Conservation (phyloP, 768 basidiomycete species). For the Leccinum longicurvipes region DNA sequence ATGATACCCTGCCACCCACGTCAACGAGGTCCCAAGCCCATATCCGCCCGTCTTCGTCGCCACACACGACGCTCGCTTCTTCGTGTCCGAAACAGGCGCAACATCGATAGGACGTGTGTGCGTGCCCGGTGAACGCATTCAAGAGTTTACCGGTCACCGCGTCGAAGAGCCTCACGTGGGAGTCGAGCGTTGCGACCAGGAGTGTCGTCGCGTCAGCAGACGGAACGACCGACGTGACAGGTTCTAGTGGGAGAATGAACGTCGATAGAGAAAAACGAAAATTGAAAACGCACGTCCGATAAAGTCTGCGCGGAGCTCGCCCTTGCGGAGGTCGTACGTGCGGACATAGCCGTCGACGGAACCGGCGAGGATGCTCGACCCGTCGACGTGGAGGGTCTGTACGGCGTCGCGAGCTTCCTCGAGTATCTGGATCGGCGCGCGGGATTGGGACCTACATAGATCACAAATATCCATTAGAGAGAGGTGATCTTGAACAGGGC, state of each 20-base stretch:
- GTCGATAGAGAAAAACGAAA: background rate
- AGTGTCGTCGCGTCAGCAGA: slow-evolving; percentile 79
- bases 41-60: slow-evolving; percentile 85
- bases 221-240: slow-evolving; percentile 79
- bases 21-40: slow-evolving; percentile 95
- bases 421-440: slow-evolving; percentile 86
- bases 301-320: slow-evolving; percentile 84
- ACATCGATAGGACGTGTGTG: slow-evolving; percentile 70
- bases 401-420: slow-evolving; percentile 88
- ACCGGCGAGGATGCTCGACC: slow-evolving; percentile 69
- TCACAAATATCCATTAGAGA: background rate
- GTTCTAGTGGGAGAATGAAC: slow-evolving; percentile 47
- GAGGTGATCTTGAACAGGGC: background rate
- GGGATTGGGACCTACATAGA: slow-evolving; percentile 64
- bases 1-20: slow-evolving; percentile 42
- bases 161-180: slow-evolving; percentile 84
- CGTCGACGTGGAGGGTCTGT: slow-evolving; percentile 68
- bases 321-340: slow-evolving; percentile 93
- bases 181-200: slow-evolving; percentile 81
- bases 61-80: slow-evolving; percentile 79
- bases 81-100: slow-evolving; percentile 79
- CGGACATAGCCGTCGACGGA: slow-evolving; percentile 91
- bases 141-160: slow-evolving; percentile 75
- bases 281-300: slow-evolving; percentile 71
- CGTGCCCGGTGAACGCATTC: slow-evolving; percentile 80